Conservation (phyloP, 371 early-diverging fungal species). For the Mortierella sp. region DNA sequence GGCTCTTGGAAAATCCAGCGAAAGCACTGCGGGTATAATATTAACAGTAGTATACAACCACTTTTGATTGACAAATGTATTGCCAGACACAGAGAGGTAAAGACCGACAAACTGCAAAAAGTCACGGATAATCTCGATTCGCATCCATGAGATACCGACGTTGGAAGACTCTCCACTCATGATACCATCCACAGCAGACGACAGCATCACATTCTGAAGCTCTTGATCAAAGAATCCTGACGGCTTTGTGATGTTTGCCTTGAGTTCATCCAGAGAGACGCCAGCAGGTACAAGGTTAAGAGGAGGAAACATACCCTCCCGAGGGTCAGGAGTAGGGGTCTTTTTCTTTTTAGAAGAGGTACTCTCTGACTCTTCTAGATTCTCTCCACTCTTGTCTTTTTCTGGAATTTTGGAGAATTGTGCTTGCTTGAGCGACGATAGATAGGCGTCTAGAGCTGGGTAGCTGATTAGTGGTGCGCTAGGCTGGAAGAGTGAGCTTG, state of each 20-base stretch:
- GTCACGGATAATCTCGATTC: slow-evolving; percentile 62
- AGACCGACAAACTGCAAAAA: slow-evolving; percentile 61
- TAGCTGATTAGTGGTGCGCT: slow-evolving; percentile 37
- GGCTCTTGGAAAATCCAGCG: slow-evolving; percentile 59
- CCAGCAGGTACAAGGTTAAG: slow-evolving; percentile 43
- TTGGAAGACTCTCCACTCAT: slow-evolving; percentile 48
- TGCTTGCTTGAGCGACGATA: slow-evolving; percentile 35
- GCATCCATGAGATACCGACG: slow-evolving; percentile 46
- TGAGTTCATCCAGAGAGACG: slow-evolving; percentile 48
- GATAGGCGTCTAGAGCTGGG: slow-evolving; percentile 44
- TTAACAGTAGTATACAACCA: slow-evolving; percentile 58
- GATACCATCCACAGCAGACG: slow-evolving; percentile 47
- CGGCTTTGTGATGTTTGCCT: slow-evolving; percentile 44
- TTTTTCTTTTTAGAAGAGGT: slow-evolving; percentile 18
- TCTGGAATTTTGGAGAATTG: slow-evolving; percentile 22
- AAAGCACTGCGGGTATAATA: slow-evolving; percentile 58
- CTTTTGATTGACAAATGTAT: slow-evolving; percentile 49
- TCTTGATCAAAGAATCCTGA: slow-evolving; percentile 48
- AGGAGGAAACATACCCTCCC: slow-evolving; percentile 52
- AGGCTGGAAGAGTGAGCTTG: slow-evolving; percentile 39
- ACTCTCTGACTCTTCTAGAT: neutral
- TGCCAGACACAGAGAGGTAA: slow-evolving; percentile 44
- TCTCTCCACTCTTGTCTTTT: neutral
- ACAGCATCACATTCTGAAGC: slow-evolving; percentile 46
- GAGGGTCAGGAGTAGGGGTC: slow-evolving; percentile 20